Percentiles rank a stretch among this genome's conserved stretches.
Conservation (phyloP, 2,329 filamentous ascomycete species). For the Elsinoe ampelina region DNA sequence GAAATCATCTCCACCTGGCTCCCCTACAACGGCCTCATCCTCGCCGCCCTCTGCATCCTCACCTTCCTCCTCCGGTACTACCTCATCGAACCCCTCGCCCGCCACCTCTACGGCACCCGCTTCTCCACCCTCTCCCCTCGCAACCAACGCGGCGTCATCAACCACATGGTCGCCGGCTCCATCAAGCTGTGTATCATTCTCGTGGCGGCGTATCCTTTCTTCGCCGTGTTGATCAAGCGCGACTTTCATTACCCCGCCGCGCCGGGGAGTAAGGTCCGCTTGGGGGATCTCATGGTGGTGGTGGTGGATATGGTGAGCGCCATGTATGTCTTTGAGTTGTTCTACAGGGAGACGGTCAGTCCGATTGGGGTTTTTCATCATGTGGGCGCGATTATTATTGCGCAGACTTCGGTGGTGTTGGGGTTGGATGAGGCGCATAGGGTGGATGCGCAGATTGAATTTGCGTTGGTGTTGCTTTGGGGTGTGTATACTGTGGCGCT, state of each 20-base stretch:
- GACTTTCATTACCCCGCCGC: constrained; percentile 26
- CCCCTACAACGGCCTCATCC: constrained; percentile 21
- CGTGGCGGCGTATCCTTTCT: constrained; percentile 34
- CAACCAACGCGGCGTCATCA: constrained; percentile 35
- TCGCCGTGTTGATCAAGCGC: constrained; percentile 29
- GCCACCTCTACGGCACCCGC: constrained; percentile 26
- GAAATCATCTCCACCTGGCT: constrained; percentile 18
- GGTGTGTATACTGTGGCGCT: constrained; percentile 23
- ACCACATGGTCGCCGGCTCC: constrained; percentile 37
- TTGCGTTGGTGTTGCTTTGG: constrained; percentile 32
- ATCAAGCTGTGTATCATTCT: constrained; percentile 35
- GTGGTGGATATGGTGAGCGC: constrained; percentile 34
- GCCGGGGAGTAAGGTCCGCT: constrained; percentile 25
- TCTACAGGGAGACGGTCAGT: constrained; percentile 35
- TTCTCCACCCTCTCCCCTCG: constrained; percentile 31
- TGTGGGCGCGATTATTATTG: constrained; percentile 33
- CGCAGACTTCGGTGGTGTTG: constrained; percentile 35
- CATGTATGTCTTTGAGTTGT: constrained; percentile 41
- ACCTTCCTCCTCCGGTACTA: constrained; percentile 24
- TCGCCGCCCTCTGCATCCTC: constrained; percentile 18
- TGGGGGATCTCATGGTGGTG: constrained; percentile 35
- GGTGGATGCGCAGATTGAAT: constrained; percentile 29
- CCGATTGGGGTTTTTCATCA: constrained; percentile 36
- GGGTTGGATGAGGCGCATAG: constrained; percentile 23
- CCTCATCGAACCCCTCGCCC: constrained; percentile 28